These are phyloP conservation scores for Andrographis paniculata DNA, from an alignment of 305 asterid genomes.

Conservation along the genomic window DNA sequence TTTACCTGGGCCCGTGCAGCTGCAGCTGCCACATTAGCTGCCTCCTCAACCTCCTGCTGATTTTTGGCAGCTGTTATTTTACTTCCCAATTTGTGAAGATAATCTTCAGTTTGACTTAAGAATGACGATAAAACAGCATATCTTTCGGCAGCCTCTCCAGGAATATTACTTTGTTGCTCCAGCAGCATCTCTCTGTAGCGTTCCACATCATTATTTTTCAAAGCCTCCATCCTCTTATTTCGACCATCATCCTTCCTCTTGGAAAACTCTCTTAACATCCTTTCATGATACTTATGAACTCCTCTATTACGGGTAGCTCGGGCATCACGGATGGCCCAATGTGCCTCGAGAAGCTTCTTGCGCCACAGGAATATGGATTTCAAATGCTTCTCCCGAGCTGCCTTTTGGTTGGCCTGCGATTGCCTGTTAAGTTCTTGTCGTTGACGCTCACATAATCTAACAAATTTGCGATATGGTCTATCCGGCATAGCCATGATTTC, in stretches of 20 bases:
- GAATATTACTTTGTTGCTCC: constrained; percentile 80
- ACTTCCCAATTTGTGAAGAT: constrained; percentile 85
- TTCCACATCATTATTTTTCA: constrained; percentile 97
- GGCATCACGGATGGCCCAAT: constrained; percentile 98
- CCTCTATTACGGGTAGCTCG: constrained; percentile 97
- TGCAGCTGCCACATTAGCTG: constrained; percentile 75
- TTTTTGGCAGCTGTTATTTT: constrained; percentile 94
- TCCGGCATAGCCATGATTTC: constrained; percentile 99
- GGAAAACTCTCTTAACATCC: constrained; percentile 94
- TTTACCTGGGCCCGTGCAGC: constrained; percentile 91
- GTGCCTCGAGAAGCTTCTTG: constrained; percentile 97
- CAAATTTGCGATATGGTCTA: constrained; percentile 90
- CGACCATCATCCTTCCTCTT: constrained; percentile 91
- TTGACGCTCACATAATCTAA: constrained; percentile 93
- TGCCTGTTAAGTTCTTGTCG: constrained; percentile 93
- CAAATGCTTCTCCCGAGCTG: constrained; percentile 84
- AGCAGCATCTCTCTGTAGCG: constrained; percentile 96
- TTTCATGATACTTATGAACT: constrained; percentile 97
- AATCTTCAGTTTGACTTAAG: constrained; percentile 90
- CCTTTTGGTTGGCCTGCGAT: constrained; percentile 78
- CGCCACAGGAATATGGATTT: constrained; percentile 97
- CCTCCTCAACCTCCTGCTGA: constrained; percentile 98
- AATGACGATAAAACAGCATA: constrained; percentile 92
- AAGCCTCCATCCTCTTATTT: constrained; percentile 95
- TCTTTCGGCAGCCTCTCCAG: constrained; percentile 97